phyloP scores from a whole-genome alignment of 108 stramenopile genomes.

The Conticribra guillardii region DNA sequence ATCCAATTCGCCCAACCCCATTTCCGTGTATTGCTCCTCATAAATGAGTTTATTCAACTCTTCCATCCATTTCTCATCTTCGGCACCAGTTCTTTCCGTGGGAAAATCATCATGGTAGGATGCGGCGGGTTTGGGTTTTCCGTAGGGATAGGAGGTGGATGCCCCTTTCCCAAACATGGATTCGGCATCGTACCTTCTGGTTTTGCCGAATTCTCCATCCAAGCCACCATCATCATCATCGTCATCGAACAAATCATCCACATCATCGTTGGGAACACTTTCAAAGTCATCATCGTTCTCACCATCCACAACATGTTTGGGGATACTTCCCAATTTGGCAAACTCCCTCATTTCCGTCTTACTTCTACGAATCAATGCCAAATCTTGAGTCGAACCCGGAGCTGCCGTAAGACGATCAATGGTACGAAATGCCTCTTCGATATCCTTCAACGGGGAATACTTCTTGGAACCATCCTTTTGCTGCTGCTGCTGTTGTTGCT shows the following conservation, averaged over 20 bases:
- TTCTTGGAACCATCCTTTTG: background rate
- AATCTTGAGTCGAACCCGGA: conserved; percentile 76
- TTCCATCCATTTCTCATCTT: conserved; percentile 48
- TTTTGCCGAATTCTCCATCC: conserved; percentile 43
- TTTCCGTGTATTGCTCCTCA: conserved; percentile 39
- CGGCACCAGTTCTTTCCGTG: conserved; percentile 22
- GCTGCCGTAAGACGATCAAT: conserved; percentile 75
- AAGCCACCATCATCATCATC: conserved; percentile 20
- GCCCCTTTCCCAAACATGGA: conserved; percentile 45
- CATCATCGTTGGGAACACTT: conserved; percentile 37
- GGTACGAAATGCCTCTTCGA: conserved; percentile 62
- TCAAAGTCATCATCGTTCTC: conserved; percentile 44
- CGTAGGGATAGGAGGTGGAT: conserved; percentile 31
- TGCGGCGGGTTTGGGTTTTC: conserved; percentile 29
- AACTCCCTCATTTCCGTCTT: conserved; percentile 48
- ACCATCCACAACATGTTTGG: conserved; percentile 33
- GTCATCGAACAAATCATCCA: conserved; percentile 26
- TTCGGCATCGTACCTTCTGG: conserved; percentile 56
- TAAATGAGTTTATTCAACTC: conserved; percentile 44
- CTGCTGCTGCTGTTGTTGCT: background rate
- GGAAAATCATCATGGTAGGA: conserved; percentile 47
- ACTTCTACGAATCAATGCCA: conserved; percentile 60
- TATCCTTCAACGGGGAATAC: conserved; percentile 41
- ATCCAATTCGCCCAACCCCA: conserved; percentile 47
- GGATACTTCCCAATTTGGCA: conserved; percentile 25